Percentiles rank a stretch among this genome's conserved stretches.
Evolutionary conservation across 2,329 filamentous ascomycete genomes (phyloP).

Genomic region (Ophiocordyceps camponoti-leonardi): DNA sequence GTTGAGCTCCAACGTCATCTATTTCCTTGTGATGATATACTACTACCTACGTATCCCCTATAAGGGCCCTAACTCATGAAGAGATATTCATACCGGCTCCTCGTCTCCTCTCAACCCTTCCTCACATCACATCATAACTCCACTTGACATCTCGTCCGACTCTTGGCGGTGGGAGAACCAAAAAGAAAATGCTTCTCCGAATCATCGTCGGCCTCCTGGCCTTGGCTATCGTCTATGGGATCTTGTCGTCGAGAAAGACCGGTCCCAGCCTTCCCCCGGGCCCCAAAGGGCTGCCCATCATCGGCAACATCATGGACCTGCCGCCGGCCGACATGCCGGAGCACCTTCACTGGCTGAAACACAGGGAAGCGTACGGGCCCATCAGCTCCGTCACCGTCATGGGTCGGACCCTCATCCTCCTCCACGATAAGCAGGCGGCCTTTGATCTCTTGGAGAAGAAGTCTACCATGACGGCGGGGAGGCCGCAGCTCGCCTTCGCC

Average conservation of each 20-base stretch:
- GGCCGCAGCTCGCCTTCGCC: slow-evolving; percentile 15
- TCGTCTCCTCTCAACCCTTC: too few relatives aligned
- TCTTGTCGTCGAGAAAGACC: not conserved
- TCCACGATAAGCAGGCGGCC: slow-evolving; percentile 18
- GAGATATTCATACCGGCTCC: too few relatives aligned
- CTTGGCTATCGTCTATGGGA: too few relatives aligned
- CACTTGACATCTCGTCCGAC: too few relatives aligned
- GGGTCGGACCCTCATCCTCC: slow-evolving; percentile 21
- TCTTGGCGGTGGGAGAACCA: too few relatives aligned
- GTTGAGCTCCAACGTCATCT: too few relatives aligned
- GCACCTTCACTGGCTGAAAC: slow-evolving; percentile 3
- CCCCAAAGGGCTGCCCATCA: slow-evolving; percentile 1
- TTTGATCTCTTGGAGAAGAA: slow-evolving; percentile 20
- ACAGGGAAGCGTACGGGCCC: slow-evolving; percentile 22
- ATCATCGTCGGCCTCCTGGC: too few relatives aligned
- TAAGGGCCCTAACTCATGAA: too few relatives aligned
- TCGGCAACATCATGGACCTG: slow-evolving; percentile 3
- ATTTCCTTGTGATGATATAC: too few relatives aligned
- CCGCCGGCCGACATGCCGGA: slow-evolving; percentile 1
- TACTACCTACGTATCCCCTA: too few relatives aligned
- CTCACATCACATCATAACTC: too few relatives aligned
- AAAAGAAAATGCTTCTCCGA: too few relatives aligned
- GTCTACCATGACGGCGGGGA: slow-evolving; percentile 16
- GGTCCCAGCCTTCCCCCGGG: slow-evolving; percentile 1
- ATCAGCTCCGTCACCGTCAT: slow-evolving; percentile 18